Evolutionary conservation across 1,284 basidiomycete species (phyloP).

Genomic region (Volvariella volvacea): DNA sequence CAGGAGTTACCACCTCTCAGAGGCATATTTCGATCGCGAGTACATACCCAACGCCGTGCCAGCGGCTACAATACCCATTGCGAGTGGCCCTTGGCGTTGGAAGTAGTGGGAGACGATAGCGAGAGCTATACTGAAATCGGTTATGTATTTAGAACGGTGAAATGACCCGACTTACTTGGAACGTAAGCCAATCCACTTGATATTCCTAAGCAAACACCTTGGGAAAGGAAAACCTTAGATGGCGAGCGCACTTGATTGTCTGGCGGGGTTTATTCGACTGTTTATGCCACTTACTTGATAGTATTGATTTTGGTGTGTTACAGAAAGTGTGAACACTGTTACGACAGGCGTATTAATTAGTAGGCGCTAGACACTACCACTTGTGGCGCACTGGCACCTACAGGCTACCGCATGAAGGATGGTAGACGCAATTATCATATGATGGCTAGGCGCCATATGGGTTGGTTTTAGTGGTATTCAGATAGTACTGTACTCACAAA

Average conservation of each 20-base stretch:
- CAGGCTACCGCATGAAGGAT: slow-evolving; percentile 12
- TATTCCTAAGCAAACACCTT: slow-evolving; percentile 6
- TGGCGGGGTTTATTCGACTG: too few relatives aligned
- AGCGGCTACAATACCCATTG: slow-evolving; percentile 13
- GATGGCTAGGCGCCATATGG: slow-evolving; percentile 14
- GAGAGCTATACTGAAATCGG: slow-evolving; percentile 15
- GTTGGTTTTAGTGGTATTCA: background rate
- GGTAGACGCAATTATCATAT: slow-evolving; percentile 20
- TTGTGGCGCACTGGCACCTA: slow-evolving; percentile 2
- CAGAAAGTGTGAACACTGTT: slow-evolving; percentile 9
- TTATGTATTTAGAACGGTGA: slow-evolving; percentile 17
- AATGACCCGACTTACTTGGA: slow-evolving; percentile 4
- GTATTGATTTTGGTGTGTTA: slow-evolving; percentile 9
- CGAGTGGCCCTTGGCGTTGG: slow-evolving; percentile 10
- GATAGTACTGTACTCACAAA: slow-evolving; percentile 9
- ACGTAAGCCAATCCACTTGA: slow-evolving; percentile 5
- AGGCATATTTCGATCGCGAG: slow-evolving; percentile 13
- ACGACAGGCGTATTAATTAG: background rate
- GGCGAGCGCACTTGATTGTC: too few relatives aligned
- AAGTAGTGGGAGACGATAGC: slow-evolving; percentile 14
- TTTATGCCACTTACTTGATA: slow-evolving; percentile 13
- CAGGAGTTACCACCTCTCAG: slow-evolving; percentile 33
- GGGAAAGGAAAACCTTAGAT: slow-evolving; percentile 10
- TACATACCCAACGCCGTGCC: slow-evolving; percentile 12
- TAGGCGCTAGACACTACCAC: background rate